Evolutionary conservation across 2,329 filamentous ascomycete species (phyloP).

Genomic region (Talaromyces sp.): DNA sequence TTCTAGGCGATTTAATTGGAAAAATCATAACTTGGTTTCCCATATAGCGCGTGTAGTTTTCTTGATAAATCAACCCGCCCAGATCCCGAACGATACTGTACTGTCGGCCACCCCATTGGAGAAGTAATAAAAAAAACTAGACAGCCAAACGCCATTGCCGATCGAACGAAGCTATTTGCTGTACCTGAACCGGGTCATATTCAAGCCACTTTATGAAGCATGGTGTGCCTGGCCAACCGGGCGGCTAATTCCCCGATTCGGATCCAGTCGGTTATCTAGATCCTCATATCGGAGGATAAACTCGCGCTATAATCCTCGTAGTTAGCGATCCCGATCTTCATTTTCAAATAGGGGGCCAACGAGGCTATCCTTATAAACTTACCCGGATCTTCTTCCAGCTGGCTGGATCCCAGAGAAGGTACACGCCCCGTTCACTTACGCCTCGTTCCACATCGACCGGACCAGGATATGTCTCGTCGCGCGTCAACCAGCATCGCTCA

Average conservation of each 20-base stretch:
- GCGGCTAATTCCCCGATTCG: slow-evolving; percentile 38
- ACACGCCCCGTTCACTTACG: slow-evolving; percentile 54
- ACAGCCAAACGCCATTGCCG: slow-evolving; percentile 39
- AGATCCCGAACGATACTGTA: slow-evolving; percentile 26
- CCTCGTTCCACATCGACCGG: slow-evolving; percentile 53
- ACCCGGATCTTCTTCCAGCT: slow-evolving; percentile 55
- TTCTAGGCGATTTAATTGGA: slow-evolving; percentile 27
- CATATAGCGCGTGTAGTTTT: slow-evolving; percentile 26
- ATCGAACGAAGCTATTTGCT: slow-evolving; percentile 20
- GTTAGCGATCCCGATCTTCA: slow-evolving; percentile 16
- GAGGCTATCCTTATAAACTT: slow-evolving; percentile 23
- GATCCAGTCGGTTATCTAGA: slow-evolving; percentile 51
- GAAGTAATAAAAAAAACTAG: slow-evolving; percentile 30
- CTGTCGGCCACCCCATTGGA: slow-evolving; percentile 26
- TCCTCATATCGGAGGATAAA: slow-evolving; percentile 54
- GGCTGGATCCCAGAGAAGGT: slow-evolving; percentile 54
- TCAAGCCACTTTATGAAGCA: slow-evolving; percentile 34
- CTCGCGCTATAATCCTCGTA: slow-evolving; percentile 39
- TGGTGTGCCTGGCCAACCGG: slow-evolving; percentile 40
- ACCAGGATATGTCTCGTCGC: slow-evolving; percentile 51
- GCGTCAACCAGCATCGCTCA: slow-evolving; percentile 55
- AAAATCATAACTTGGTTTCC: slow-evolving; percentile 29
- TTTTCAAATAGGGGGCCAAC: background rate
- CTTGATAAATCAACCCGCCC: slow-evolving; percentile 31
- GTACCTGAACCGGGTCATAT: slow-evolving; percentile 11